Evolutionary conservation across 2,329 filamentous ascomycete genomes (phyloP), one percentile per base, ranked within the genome.

Genomic region (Ophiognomonia clavigignenti-juglandacearum): DNA sequence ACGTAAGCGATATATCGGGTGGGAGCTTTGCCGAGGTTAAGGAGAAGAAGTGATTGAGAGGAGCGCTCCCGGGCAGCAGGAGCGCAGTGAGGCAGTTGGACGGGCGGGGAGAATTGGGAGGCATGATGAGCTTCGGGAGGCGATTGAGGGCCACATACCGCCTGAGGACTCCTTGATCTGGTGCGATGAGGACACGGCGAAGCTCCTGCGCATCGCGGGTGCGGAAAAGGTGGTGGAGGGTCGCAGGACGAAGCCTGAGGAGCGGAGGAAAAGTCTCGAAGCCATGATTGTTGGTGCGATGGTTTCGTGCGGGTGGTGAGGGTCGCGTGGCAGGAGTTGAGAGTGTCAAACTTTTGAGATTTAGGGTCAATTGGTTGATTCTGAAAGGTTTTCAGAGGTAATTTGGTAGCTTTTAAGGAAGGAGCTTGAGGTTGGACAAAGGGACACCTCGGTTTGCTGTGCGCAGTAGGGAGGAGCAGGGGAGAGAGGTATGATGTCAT

Each of bases 121-220:
- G n/a, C n/a, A n/a, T n/a, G n/a, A n/a, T n/a, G n/a, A n/a, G 34
- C 14, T 36, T 16, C 5, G 9, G 10, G 19, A 11, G 6, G n/a
- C n/a, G n/a, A n/a, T n/a, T n/a, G 24, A 24, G 10, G 11, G 27
- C 9, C 16, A 39, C 47, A 19, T 29, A 53, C 50, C 47, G 14
- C 43, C 47, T 6, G 50, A 47, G 29, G 47, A 50, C 31, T 53
- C 50, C 47, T 53, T 53, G 9, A 53, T 50, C 23, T 44, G 43
- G 39, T 34, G 50, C 20, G 31, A 24, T 35, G 47, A 43, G 29
- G 50, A 44, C 11, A 45, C 37, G 9, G 47, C 50, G 23, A 53
- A 45, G 37, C 43, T 44, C 19, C 50, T 34, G 24, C 40, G 47
- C 4, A 47, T 35, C 10, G 38, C 18, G 31, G 47, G 38, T 7